phyloP scores from a whole-genome alignment of 331 rosid species.

The Malus hybrid region DNA sequence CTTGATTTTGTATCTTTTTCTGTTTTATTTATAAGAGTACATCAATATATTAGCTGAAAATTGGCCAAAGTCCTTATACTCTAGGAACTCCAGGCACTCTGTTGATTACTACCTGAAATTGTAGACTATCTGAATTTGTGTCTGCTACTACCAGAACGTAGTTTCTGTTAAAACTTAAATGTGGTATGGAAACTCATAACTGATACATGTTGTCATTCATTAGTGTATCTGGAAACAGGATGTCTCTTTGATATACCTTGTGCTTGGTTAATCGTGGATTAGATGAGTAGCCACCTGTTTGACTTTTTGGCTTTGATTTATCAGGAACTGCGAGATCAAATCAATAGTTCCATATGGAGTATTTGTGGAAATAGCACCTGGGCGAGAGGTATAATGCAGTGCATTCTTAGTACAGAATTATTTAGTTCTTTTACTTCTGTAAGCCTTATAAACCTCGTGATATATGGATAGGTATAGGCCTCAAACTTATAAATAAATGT shows the following conservation, averaged over 20 bases:
- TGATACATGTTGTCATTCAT: neutral
- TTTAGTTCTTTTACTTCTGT: neutral
- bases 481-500: neutral
- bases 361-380: slow-evolving; percentile 94
- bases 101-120: neutral
- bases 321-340: slow-evolving; percentile 88
- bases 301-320: slow-evolving; percentile 11
- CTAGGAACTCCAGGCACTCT: neutral
- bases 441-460: neutral
- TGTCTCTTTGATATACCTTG: neutral
- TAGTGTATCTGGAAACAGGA: neutral
- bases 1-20: neutral
- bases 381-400: slow-evolving; percentile 68
- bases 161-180: too few species aligned
- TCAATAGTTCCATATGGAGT: slow-evolving; percentile 71
- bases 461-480: neutral
- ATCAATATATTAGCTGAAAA: neutral
- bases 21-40: neutral
- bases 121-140: neutral
- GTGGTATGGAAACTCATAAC: neutral
- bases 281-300: neutral
- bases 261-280: neutral
- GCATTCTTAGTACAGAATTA: neutral
- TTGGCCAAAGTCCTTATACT: neutral
- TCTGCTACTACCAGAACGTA: neutral